Percentiles rank a stretch among this genome's conserved stretches.
phyloP scores from a whole-genome alignment of 805 yeast genomes.

The Barnettozyma botsteinii region DNA sequence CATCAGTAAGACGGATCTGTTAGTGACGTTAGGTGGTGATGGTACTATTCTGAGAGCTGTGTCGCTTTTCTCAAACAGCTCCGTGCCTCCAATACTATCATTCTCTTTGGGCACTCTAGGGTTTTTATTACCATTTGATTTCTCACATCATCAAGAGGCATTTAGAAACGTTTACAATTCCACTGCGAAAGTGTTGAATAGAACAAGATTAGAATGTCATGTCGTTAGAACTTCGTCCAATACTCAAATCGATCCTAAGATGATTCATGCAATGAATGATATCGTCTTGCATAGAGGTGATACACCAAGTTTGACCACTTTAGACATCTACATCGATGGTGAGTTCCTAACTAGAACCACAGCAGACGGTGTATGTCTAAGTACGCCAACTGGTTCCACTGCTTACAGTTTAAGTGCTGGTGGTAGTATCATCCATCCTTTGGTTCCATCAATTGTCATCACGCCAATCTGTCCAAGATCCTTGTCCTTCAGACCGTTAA shows the following conservation, averaged over 20 bases:
- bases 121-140: constrained; percentile 82
- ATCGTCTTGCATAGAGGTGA: constrained; percentile 83
- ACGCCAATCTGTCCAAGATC: constrained; percentile 94
- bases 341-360: constrained; percentile 83
- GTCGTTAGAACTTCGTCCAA: constrained; percentile 31
- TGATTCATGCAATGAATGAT: constrained; percentile 87
- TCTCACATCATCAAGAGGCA: constrained; percentile 50
- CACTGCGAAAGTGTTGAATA: constrained; percentile 64
- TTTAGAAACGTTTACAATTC: constrained; percentile 63
- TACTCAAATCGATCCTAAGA: constrained; percentile 16
- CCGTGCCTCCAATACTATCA: constrained; percentile 84
- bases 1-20: constrained; percentile 62
- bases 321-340: constrained; percentile 83
- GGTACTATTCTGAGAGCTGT: constrained; percentile 88
- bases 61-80: constrained; percentile 60
- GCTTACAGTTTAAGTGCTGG: constrained; percentile 89
- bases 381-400: constrained; percentile 94
- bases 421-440: constrained; percentile 88
- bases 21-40: constrained; percentile 93
- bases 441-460: constrained; percentile 72
- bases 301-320: constrained; percentile 74
- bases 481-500: constrained; percentile 81
- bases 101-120: constrained; percentile 91
- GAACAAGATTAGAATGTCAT: constrained; percentile 77
- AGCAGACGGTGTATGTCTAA: constrained; percentile 81